Evolutionary conservation across 768 basidiomycete genomes (phyloP).

Genomic region (Neoboletus subvelutipes): DNA sequence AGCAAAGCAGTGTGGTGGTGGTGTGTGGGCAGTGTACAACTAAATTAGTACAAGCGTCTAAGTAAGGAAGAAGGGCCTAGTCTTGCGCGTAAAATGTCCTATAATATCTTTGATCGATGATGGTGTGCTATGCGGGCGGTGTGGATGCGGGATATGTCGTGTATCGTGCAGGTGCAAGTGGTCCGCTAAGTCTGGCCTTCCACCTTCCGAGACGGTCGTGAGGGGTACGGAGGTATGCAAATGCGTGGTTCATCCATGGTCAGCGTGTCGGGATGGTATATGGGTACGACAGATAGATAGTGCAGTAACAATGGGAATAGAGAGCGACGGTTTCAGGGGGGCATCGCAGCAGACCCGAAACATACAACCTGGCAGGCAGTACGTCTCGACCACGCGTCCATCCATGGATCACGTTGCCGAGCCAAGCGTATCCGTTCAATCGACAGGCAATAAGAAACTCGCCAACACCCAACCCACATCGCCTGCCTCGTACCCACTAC

Average conservation of each 20-base stretch:
- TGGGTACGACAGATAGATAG: conserved; percentile 14
- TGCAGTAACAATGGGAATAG: conserved; percentile 3
- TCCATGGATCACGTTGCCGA: conserved; percentile 6
- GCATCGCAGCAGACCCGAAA: conserved; percentile 17
- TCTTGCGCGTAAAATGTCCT: conserved; percentile 5
- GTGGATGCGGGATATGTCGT: conserved; percentile 7
- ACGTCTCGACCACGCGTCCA: conserved; percentile 3
- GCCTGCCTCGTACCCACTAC: conserved; percentile 32
- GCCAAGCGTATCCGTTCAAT: conserved; percentile 22
- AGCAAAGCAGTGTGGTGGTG: neutral
- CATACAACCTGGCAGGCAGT: neutral
- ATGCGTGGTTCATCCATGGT: neutral
- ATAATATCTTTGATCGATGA: too few species aligned
- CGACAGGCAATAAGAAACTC: conserved; percentile 71
- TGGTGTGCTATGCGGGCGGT: too few species aligned
- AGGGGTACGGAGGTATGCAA: neutral
- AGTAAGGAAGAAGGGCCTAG: conserved; percentile 2
- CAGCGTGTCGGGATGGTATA: neutral
- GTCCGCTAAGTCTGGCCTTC: conserved; percentile 4
- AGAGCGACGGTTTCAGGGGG: neutral
- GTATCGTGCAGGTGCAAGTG: neutral
- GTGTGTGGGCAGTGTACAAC: conserved; percentile 6
- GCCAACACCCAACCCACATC: conserved; percentile 79
- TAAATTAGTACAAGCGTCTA: conserved; percentile 12
- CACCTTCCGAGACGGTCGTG: too few species aligned